Evolutionary conservation across 768 basidiomycete genomes (phyloP).

Genomic region (Bullera alba): DNA sequence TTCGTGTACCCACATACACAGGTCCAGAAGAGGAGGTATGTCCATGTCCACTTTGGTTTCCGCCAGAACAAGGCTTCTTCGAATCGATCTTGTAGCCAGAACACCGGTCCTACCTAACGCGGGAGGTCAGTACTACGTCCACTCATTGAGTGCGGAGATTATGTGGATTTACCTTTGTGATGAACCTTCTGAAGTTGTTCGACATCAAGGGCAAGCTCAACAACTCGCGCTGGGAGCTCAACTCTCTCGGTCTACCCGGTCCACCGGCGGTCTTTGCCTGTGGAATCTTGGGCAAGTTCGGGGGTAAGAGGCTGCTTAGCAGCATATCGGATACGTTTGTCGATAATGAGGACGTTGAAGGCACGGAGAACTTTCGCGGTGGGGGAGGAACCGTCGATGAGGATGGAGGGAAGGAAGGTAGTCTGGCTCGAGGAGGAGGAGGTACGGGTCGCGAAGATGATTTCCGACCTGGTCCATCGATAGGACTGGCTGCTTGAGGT

Average conservation of each 20-base stretch:
- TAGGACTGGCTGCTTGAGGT: neutral
- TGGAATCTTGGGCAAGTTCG: conserved; percentile 31
- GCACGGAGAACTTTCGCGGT: conserved; percentile 12
- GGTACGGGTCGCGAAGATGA: neutral
- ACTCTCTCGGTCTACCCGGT: conserved; percentile 22
- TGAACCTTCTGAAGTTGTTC: conserved; percentile 72
- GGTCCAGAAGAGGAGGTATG: conserved; percentile 69
- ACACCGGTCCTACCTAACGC: conserved; percentile 58
- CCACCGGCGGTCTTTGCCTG: neutral
- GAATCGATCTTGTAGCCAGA: conserved; percentile 81
- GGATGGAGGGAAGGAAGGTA: conserved; percentile 50
- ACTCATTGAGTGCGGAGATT: too few relatives aligned
- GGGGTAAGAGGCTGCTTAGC: conserved; percentile 34
- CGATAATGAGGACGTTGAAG: conserved; percentile 4
- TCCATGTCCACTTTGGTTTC: conserved; percentile 61
- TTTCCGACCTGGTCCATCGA: neutral
- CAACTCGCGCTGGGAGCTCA: conserved; percentile 48
- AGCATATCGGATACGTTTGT: conserved; percentile 43
- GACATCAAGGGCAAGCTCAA: conserved; percentile 71
- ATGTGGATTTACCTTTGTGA: conserved; percentile 54
- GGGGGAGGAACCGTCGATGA: conserved; percentile 13
- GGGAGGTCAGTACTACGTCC: too few relatives aligned
- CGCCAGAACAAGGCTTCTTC: conserved; percentile 83
- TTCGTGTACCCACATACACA: conserved; percentile 62
- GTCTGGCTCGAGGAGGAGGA: conserved; percentile 41